Evolutionary conservation across 2,329 filamentous ascomycete genomes (phyloP).

Genomic region (Xylariaceae sp.): DNA sequence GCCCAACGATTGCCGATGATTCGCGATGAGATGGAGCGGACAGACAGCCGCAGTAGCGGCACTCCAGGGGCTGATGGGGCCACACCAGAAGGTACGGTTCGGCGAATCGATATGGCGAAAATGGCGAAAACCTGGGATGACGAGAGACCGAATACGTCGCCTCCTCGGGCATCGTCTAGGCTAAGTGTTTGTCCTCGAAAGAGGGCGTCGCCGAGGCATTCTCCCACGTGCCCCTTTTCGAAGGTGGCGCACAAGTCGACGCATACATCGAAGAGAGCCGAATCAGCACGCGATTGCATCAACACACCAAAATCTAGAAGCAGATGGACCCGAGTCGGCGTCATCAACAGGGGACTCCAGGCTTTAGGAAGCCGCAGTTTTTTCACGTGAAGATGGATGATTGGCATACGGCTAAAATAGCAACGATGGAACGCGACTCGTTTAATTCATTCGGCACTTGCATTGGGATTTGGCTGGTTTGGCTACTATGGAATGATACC

Average conservation of each 20-base stretch:
- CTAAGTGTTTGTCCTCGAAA: constrained; percentile 19
- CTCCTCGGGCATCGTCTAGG: constrained; percentile 22
- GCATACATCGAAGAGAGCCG: constrained; percentile 16
- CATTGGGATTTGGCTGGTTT: constrained; percentile 13
- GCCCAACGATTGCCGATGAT: constrained; percentile 30
- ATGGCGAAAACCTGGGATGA: constrained; percentile 25
- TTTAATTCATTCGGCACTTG: constrained; percentile 3
- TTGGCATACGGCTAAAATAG: constrained; percentile 6
- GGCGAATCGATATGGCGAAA: constrained; percentile 24
- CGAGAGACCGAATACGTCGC: constrained; percentile 12
- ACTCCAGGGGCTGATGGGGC: constrained; percentile 11
- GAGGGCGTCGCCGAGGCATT: constrained; percentile 22
- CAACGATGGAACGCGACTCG: constrained; percentile 1
- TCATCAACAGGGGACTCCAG: constrained; percentile 36
- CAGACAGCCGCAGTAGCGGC: constrained; percentile 21
- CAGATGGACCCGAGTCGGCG: constrained; percentile 36
- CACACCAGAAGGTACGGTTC: constrained; percentile 23
- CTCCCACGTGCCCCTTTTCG: constrained; percentile 22
- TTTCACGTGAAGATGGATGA: constrained; percentile 36
- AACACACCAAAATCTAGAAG: constrained; percentile 30
- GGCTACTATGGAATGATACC: constrained; percentile 15
- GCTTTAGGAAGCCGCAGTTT: constrained; percentile 41
- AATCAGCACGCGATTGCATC: constrained; percentile 22
- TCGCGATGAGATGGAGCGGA: constrained; percentile 28
- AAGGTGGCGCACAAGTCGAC: constrained; percentile 29